Base-by-base conservation (phyloP, 345 rosid species). In the Sonneratia caseolaris region DNA sequence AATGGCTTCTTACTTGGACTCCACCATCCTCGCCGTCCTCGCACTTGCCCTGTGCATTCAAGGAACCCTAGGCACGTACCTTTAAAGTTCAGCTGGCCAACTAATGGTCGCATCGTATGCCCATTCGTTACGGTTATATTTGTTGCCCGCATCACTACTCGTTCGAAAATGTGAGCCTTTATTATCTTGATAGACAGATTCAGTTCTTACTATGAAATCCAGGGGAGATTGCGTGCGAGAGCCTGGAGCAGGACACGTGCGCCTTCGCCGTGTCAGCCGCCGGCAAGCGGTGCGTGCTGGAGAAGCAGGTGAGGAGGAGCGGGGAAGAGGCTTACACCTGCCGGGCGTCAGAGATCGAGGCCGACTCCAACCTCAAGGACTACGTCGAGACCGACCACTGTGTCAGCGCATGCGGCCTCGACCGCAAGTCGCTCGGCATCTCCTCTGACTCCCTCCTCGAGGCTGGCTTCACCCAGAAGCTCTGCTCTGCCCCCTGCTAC, bases 391-490 rank as follows among this genome's bases (percentile, higher is more conserved):
- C 91, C 4, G 89, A 93, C 37, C 80, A 81, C 40, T 93, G 98
- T 72, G 76, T 91, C 73, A 73, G 78, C 18, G 79, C 89, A 0
- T 93, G 98, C 66, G 97, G 97, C 24, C 82, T 93, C 38, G 96
- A 93, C 72, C 74, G 98, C 59, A 84, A 84, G 56, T 78, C 93
- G 9, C 86, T 91, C 22, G 97, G 98, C 5, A 89, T 93, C 74
- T 93, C 98, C 6, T 91, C 98, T 0, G 98, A 93, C 53, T 86
- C 92, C 18, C 89, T 93, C 40, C 84, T 93, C 24, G 97, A 93
- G 37, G 70, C 91, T 32, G 66, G 64, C 82, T 89, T 88, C 84
- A 85, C 89, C 0, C 76, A 82, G 3, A 86, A 84, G 49, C 97
- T 93, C 35, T 93, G 98, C 82, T 89, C 97, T 45, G 72, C 82